These are phyloP conservation scores for Botrytis squamosa DNA, from an alignment of 2,329 filamentous ascomycete genomes.

Conservation along the genomic window DNA sequence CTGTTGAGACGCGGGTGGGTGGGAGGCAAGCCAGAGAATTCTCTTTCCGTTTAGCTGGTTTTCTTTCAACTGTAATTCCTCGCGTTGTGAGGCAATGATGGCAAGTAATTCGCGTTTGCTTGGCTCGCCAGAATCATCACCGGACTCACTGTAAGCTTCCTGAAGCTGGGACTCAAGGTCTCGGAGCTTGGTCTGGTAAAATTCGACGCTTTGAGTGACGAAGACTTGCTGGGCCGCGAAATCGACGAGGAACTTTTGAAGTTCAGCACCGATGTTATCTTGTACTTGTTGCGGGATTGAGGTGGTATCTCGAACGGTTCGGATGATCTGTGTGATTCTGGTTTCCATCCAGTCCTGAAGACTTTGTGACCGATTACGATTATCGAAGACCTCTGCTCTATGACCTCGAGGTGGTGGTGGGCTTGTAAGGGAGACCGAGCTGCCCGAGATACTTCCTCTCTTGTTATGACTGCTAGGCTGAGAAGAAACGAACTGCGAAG, in stretches of 20 bases:
- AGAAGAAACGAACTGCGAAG: not conserved
- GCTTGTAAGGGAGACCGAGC: not conserved
- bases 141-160: not conserved
- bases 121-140: not conserved
- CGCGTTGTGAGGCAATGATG: conserved; percentile 3
- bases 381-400: not conserved
- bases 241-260: conserved; percentile 9
- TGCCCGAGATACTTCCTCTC: conserved; percentile 1
- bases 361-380: not conserved
- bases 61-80: conserved; percentile 19
- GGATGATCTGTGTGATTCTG: not conserved
- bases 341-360: conserved; percentile 11
- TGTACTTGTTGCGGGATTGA: conserved; percentile 7
- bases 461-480: not conserved
- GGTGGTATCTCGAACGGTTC: not conserved
- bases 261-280: conserved; percentile 4
- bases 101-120: not conserved
- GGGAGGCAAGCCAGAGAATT: conserved; percentile 17
- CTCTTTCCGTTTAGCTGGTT: conserved; percentile 19
- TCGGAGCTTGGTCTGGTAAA: not conserved
- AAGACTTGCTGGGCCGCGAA: conserved; percentile 10
- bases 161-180: conserved; percentile 6
- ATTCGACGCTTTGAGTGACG: conserved; percentile 8
- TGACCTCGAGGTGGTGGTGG: not conserved
- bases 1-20: conserved; percentile 13